Conservation (phyloP, 2,329 filamentous ascomycete genomes). For the Fusarium brachygibbosum region DNA sequence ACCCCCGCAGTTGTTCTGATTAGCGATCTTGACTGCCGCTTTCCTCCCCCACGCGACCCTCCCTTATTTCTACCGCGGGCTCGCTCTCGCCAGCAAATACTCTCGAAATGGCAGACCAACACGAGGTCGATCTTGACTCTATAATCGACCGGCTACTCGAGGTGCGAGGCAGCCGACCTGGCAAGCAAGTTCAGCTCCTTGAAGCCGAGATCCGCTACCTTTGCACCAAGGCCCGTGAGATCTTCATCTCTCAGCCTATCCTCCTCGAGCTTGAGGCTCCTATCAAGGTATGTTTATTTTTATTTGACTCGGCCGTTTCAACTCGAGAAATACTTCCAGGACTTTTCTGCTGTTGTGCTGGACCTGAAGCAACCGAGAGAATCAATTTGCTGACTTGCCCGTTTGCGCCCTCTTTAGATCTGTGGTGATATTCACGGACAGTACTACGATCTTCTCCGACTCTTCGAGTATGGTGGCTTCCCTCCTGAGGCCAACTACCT, state of each 20-base stretch:
- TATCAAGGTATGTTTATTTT: conserved; percentile 82
- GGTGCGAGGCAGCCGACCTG: conserved; percentile 95
- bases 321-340: conserved; percentile 4
- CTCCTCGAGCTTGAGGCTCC: conserved; percentile 97
- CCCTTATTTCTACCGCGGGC: conserved; percentile 55
- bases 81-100: conserved; percentile 55
- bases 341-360: conserved; percentile 7
- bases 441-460: conserved; percentile 96
- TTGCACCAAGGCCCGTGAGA: conserved; percentile 98
- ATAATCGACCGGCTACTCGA: conserved; percentile 99
- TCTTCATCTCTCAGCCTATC: conserved; percentile 99
- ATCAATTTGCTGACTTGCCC: conserved; percentile 34
- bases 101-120: conserved; percentile 71
- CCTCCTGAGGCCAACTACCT: conserved; percentile 99
- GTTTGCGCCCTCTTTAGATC: conserved; percentile 71
- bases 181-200: conserved; percentile 97
- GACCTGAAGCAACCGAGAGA: not conserved
- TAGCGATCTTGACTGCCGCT: conserved; percentile 50
- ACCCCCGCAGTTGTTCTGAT: conserved; percentile 49
- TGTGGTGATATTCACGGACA: conserved; percentile 99
- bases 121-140: conserved; percentile 98
- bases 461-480: conserved; percentile 99
- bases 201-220: conserved; percentile 97
- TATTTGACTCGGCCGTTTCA: conserved; percentile 9
- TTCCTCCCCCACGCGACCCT: conserved; percentile 47